phyloP scores from a whole-genome alignment of 1,284 basidiomycete species.

The Melampsora americana region DNA sequence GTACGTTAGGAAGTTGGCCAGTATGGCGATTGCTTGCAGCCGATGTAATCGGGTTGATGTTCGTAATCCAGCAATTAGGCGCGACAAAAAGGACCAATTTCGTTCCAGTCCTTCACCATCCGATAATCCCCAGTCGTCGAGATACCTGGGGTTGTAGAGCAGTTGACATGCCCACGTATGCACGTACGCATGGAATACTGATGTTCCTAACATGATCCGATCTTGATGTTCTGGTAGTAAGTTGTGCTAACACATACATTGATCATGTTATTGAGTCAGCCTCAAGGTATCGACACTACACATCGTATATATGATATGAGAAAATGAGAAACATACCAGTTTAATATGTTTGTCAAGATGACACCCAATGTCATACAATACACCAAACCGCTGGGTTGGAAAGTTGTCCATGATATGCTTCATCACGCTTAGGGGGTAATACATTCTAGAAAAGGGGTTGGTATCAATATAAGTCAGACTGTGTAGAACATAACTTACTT shows the following conservation, averaged over 20 bases:
- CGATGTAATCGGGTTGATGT: conserved; percentile 8
- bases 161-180: conserved; percentile 35
- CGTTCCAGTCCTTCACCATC: conserved; percentile 36
- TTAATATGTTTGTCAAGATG: conserved; percentile 8
- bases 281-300: too few relatives aligned
- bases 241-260: neutral
- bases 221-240: neutral
- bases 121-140: conserved; percentile 9
- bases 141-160: conserved; percentile 12
- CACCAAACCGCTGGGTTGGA: neutral
- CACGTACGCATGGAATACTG: conserved; percentile 37
- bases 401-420: neutral
- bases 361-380: conserved; percentile 22
- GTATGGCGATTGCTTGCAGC: neutral
- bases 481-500: neutral
- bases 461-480: neutral
- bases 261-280: too few relatives aligned
- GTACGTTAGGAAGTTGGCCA: too few relatives aligned
- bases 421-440: conserved; percentile 15
- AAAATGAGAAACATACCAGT: conserved; percentile 1
- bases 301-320: too few relatives aligned
- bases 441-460: neutral
- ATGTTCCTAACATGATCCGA: conserved; percentile 26
- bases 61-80: neutral
- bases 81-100: conserved; percentile 20